Conservation (phyloP, 2,329 filamentous ascomycete species). For the Huntiella savannae region DNA sequence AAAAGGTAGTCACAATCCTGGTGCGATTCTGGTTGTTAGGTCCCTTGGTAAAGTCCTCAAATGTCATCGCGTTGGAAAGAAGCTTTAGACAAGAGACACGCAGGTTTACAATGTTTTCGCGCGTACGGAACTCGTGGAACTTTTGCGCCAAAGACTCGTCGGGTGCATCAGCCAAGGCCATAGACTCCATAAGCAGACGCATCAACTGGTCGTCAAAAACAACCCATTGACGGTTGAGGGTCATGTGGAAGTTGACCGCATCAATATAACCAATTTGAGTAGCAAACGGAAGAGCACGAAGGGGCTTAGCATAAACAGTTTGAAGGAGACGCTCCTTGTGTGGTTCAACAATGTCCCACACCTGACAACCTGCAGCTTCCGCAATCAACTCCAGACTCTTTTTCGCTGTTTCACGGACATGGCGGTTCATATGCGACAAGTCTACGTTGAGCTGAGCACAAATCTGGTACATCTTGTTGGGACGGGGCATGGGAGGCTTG, state of each 20-base stretch:
- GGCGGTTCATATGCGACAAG: slow-evolving; percentile 85
- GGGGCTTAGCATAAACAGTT: slow-evolving; percentile 86
- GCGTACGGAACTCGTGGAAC: slow-evolving; percentile 83
- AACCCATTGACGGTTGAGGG: slow-evolving; percentile 72
- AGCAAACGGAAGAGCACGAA: slow-evolving; percentile 79
- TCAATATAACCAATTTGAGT: slow-evolving; percentile 98
- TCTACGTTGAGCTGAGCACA: slow-evolving; percentile 77
- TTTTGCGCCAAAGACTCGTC: slow-evolving; percentile 88
- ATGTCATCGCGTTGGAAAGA: slow-evolving; percentile 79
- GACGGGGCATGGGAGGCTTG: slow-evolving; percentile 23
- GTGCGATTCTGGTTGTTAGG: slow-evolving; percentile 41
- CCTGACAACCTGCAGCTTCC: slow-evolving; percentile 54
- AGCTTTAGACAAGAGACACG: slow-evolving; percentile 87
- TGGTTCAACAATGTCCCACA: slow-evolving; percentile 75
- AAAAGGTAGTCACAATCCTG: slow-evolving; percentile 84
- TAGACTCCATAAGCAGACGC: slow-evolving; percentile 75
- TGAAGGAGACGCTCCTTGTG: slow-evolving; percentile 79
- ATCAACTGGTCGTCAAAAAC: slow-evolving; percentile 84
- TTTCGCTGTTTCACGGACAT: slow-evolving; percentile 77
- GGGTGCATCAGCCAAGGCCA: slow-evolving; percentile 83
- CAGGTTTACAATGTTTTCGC: slow-evolving; percentile 79
- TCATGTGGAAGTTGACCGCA: slow-evolving; percentile 87
- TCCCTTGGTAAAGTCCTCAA: slow-evolving; percentile 73
- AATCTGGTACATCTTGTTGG: slow-evolving; percentile 32
- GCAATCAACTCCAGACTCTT: slow-evolving; percentile 65